Conservation (phyloP, 805 yeast species). For the Candida manassasensis region DNA sequence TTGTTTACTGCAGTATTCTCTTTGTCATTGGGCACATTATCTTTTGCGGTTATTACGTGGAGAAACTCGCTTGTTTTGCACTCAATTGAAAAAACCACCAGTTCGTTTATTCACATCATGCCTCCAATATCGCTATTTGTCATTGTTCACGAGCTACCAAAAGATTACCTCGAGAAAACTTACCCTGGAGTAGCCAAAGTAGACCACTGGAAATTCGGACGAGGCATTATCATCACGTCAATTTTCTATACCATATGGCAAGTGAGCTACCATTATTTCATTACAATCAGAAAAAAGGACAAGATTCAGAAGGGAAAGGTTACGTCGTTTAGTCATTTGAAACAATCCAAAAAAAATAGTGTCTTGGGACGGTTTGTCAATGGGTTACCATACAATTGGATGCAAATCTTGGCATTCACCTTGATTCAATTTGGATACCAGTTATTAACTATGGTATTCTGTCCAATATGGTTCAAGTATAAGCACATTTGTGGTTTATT, state of each 20-base stretch:
- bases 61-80: conserved; percentile 89
- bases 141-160: conserved; percentile 71
- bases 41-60: conserved; percentile 96
- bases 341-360: conserved; percentile 62
- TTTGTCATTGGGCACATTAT: conserved; percentile 79
- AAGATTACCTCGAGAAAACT: conserved; percentile 47
- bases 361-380: conserved; percentile 74
- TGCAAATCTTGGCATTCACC: conserved; percentile 86
- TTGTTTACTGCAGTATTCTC: conserved; percentile 82
- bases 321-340: conserved; percentile 82
- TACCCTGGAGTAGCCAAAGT: conserved; percentile 79
- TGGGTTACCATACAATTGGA: conserved; percentile 69
- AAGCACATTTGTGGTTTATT: conserved; percentile 64
- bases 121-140: conserved; percentile 89
- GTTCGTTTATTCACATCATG: conserved; percentile 83
- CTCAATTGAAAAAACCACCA: conserved; percentile 86
- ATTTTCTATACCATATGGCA: conserved; percentile 88
- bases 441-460: conserved; percentile 76
- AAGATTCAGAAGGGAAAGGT: conserved; percentile 81
- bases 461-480: conserved; percentile 82
- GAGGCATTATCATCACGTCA: conserved; percentile 75
- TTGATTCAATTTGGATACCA: conserved; percentile 85
- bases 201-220: conserved; percentile 60
- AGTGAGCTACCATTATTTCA: conserved; percentile 82
- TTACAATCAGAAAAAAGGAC: conserved; percentile 72